phyloP scores from a whole-genome alignment of 1,284 basidiomycete genomes.

The Pulchroboletus neoregius region DNA sequence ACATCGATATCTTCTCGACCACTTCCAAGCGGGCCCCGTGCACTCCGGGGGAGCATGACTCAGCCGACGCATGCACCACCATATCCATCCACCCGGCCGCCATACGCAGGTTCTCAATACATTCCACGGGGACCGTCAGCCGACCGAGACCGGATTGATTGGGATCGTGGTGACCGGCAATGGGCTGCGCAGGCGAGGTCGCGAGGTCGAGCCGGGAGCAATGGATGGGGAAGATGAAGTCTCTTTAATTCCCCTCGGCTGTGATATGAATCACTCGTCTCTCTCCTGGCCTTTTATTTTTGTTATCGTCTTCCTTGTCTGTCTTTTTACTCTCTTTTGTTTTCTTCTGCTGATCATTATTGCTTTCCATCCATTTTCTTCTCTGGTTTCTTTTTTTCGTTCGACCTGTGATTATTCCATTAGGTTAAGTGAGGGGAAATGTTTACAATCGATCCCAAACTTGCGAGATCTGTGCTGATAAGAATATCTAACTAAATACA shows the following conservation, averaged over 20 bases:
- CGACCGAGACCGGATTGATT: slow-evolving; percentile 39
- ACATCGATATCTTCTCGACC: slow-evolving; percentile 33
- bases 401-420: slow-evolving; percentile 10
- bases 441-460: no score
- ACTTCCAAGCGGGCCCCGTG: slow-evolving; percentile 51
- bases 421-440: slow-evolving; percentile 4
- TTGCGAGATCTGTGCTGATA: background rate
- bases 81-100: slow-evolving; percentile 24
- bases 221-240: slow-evolving; percentile 31
- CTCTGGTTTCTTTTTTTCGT: slow-evolving; percentile 4
- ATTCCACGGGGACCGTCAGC: slow-evolving; percentile 44
- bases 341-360: slow-evolving; percentile 32
- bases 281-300: no score
- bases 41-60: slow-evolving; percentile 38
- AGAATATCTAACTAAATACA: slow-evolving; percentile 6
- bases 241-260: slow-evolving; percentile 10
- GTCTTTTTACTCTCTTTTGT: background rate
- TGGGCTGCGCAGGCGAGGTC: slow-evolving; percentile 25
- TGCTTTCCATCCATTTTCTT: slow-evolving; percentile 24
- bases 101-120: slow-evolving; percentile 26
- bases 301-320: slow-evolving; percentile 1
- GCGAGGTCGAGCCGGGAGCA: slow-evolving; percentile 31
- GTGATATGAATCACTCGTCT: no score
- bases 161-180: slow-evolving; percentile 37
- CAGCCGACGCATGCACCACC: slow-evolving; percentile 23